Evolutionary conservation across 768 basidiomycete species (phyloP).

Genomic region (Lentinula detonsa): DNA sequence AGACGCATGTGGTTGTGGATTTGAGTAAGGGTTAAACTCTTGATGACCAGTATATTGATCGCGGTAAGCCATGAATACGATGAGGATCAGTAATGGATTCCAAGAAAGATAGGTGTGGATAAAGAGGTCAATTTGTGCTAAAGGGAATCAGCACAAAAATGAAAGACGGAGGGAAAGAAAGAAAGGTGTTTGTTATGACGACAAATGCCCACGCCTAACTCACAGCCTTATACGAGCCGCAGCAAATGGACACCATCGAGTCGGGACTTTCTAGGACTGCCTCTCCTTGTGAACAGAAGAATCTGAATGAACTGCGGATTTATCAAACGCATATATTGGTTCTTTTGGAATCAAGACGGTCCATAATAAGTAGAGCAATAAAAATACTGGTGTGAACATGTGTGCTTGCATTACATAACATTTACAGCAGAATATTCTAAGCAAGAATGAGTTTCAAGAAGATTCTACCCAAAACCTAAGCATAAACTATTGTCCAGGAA

Average conservation of each 20-base stretch:
- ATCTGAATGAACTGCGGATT: no score
- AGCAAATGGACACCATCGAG: neutral
- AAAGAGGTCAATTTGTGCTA: neutral
- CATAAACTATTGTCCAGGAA: constrained; percentile 21
- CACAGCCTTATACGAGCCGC: neutral
- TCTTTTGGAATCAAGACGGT: no score
- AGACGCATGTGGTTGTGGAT: constrained; percentile 38
- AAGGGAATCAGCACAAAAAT: neutral
- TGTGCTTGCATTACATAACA: no score
- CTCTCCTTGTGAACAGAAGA: no score
- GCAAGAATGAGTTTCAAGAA: neutral
- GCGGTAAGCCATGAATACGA: constrained; percentile 40
- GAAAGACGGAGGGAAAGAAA: neutral
- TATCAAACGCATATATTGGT: no score
- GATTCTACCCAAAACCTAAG: neutral
- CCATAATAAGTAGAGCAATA: no score
- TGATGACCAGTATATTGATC: constrained; percentile 43
- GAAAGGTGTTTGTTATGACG: neutral
- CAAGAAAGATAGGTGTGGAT: neutral
- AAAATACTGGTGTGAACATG: no score
- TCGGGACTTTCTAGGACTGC: no score
- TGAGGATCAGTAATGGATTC: neutral
- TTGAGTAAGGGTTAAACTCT: constrained; percentile 41
- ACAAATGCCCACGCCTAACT: neutral
- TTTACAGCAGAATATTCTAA: neutral